Percentiles rank a stretch among this genome's conserved stretches.
Evolutionary conservation across 768 basidiomycete genomes (phyloP).

Genomic region (Trametes villosa): DNA sequence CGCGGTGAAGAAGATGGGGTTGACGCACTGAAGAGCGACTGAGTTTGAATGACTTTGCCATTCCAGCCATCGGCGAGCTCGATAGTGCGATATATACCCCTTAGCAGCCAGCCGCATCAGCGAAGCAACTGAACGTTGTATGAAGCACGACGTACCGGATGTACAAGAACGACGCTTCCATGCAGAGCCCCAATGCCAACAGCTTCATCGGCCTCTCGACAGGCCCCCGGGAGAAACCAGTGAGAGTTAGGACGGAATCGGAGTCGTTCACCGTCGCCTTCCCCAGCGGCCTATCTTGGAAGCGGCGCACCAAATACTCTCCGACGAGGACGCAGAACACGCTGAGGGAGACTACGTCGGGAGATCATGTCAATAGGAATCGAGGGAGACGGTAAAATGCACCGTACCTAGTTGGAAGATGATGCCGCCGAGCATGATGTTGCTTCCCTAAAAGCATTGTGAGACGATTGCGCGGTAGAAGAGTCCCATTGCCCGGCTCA

Average conservation of each 20-base stretch:
- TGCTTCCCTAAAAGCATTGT: constrained; percentile 6
- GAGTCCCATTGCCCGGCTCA: neutral
- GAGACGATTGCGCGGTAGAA: too few species aligned
- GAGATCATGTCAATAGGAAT: neutral
- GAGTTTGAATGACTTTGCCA: constrained; percentile 50
- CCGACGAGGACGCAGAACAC: neutral
- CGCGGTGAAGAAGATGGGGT: neutral
- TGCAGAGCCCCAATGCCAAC: constrained; percentile 6
- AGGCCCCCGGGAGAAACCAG: neutral
- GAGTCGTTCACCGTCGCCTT: neutral
- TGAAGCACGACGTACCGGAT: constrained; percentile 8
- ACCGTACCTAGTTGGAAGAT: constrained; percentile 27
- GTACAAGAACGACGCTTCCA: constrained; percentile 9
- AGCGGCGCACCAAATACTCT: constrained; percentile 1
- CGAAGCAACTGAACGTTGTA: neutral
- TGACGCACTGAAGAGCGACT: constrained; percentile 51
- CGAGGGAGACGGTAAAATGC: too few species aligned
- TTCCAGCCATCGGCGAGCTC: constrained; percentile 54
- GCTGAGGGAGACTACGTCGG: neutral
- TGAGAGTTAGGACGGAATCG: neutral
- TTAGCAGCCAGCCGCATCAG: constrained; percentile 26
- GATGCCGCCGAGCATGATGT: constrained; percentile 35
- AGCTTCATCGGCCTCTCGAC: constrained; percentile 4
- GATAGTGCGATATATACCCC: constrained; percentile 52
- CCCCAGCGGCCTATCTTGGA: constrained; percentile 23